Base-by-base conservation (phyloP, 2,329 filamentous ascomycete species). In the Phialocephala sp. region DNA sequence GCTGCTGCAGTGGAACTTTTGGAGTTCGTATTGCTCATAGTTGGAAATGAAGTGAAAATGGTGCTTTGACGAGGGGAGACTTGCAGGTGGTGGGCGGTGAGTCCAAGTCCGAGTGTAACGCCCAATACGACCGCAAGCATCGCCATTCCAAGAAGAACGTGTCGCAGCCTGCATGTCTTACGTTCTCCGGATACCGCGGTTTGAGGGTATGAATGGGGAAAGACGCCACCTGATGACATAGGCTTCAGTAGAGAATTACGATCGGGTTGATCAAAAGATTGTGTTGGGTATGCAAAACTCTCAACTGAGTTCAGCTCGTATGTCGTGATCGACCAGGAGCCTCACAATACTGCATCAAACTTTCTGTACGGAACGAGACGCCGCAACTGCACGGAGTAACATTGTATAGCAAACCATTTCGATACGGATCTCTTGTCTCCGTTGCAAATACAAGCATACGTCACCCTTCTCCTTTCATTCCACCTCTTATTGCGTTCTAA, bases 181-280 rank as follows among this genome's bases (percentile, higher is more conserved):
- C 37, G 45, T n/a, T 43, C 11, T 35, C 20, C 37, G 27, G 39
- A 22, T 47, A 18, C 20, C 9, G 20, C 8, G 43, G 43, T 9
- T 47, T 22, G 15, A 47, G 15, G 43, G 43, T n/a, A 12, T 52
- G 20, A 12, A 18, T 18, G 8, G 4, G 20, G 20, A 20, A 55
- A 55, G 14, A 55, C n/a, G 24, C 41, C 56, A 15, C 62, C 62
- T 41, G 62, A 64, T 15, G 39, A 43, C 39, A 50, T 47, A 41
- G 9, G 37, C 37, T 32, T 32, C 27, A 32, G 27, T 32, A 32
- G 27, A 32, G 27, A 32, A 32, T 32, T 3, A 32, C 27, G 27
- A 3, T 32, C 27, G 6, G 27, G 27, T 32, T 32, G 27, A 32
- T 32, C 27, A 32, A 3, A 32, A 1, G 3, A 36, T 12, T 41